A percentile compares a stretch with the other conserved stretches of the same genome.
These are phyloP conservation scores for Senna siamea DNA, from an alignment of 306 rosid species.

Conservation along the genomic window DNA sequence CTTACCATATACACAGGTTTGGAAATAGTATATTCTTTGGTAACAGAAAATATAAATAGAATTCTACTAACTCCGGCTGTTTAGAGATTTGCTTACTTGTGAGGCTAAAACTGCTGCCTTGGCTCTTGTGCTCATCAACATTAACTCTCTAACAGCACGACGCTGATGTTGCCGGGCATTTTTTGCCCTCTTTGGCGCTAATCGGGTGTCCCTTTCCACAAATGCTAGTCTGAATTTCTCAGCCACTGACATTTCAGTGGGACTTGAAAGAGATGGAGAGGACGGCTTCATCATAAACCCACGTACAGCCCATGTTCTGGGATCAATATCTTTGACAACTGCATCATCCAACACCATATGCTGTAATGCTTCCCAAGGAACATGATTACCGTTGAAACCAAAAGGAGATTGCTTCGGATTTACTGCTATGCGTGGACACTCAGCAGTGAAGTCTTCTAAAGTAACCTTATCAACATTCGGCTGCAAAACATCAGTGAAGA, in stretches of 20 bases:
- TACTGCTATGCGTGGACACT: slow-evolving; percentile 83
- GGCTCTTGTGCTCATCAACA: slow-evolving; percentile 67
- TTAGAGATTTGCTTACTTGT: slow-evolving; percentile 63
- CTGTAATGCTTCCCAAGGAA: slow-evolving; percentile 78
- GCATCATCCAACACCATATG: slow-evolving; percentile 58
- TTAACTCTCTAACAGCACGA: slow-evolving; percentile 73
- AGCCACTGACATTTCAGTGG: slow-evolving; percentile 72
- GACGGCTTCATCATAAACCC: slow-evolving; percentile 47
- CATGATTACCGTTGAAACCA: slow-evolving; percentile 61
- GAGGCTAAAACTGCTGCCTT: slow-evolving; percentile 82
- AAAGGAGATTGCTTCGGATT: slow-evolving; percentile 78
- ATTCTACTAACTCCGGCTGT: slow-evolving; percentile 40
- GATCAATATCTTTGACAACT: slow-evolving; percentile 64
- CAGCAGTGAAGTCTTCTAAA: slow-evolving; percentile 60
- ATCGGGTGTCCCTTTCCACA: slow-evolving; percentile 80
- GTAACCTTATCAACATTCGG: slow-evolving; percentile 70
- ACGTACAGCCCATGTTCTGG: slow-evolving; percentile 71
- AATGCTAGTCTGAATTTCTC: slow-evolving; percentile 93
- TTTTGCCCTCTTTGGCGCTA: slow-evolving; percentile 91
- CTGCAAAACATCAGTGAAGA: slow-evolving; percentile 49
- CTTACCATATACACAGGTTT: slow-evolving; percentile 28
- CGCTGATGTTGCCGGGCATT: slow-evolving; percentile 90
- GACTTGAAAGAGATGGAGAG: slow-evolving; percentile 40
- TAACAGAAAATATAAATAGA: background rate
- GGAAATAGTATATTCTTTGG: slow-evolving; percentile 22